Conservation (phyloP, 495 filamentous ascomycete species). For the Penicillium riverlandense region DNA sequence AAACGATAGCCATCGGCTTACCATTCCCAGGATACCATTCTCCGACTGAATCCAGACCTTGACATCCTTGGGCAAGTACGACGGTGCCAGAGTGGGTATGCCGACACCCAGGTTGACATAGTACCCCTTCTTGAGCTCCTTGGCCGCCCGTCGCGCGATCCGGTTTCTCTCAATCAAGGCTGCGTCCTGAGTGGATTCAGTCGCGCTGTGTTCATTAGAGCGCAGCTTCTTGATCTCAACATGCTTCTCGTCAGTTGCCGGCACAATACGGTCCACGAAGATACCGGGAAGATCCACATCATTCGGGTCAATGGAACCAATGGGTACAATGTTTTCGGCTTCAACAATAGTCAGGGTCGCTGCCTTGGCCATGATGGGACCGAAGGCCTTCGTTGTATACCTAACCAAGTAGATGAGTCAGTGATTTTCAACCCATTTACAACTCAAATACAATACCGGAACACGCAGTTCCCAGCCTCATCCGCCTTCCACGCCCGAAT, state of each 20-base stretch:
- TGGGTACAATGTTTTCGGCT: conserved; percentile 82
- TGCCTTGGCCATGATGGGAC: conserved; percentile 83
- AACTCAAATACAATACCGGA: conserved; percentile 48
- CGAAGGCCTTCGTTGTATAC: conserved; percentile 57
- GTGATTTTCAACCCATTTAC: no score
- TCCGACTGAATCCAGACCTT: conserved; percentile 86
- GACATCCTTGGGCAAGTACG: conserved; percentile 67
- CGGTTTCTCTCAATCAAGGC: conserved; percentile 65
- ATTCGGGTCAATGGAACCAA: conserved; percentile 72
- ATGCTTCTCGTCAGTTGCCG: conserved; percentile 63
- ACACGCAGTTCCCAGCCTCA: conserved; percentile 81
- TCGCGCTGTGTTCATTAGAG: conserved; percentile 45
- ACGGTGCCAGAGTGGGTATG: conserved; percentile 84
- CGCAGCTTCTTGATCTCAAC: conserved; percentile 78
- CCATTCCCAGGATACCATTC: conserved; percentile 83
- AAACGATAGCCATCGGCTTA: conserved; percentile 4
- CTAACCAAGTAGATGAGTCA: conserved; percentile 9
- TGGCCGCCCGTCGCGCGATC: conserved; percentile 77
- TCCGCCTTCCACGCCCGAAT: conserved; percentile 84
- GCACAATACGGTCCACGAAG: conserved; percentile 80
- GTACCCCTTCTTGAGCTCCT: conserved; percentile 90
- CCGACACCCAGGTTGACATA: conserved; percentile 75
- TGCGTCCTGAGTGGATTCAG: conserved; percentile 49
- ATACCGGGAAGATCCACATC: conserved; percentile 83
- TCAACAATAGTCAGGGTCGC: conserved; percentile 86